Evolutionary conservation across 768 basidiomycete species (phyloP).

Genomic region (Erythrobasidium yunnanense): DNA sequence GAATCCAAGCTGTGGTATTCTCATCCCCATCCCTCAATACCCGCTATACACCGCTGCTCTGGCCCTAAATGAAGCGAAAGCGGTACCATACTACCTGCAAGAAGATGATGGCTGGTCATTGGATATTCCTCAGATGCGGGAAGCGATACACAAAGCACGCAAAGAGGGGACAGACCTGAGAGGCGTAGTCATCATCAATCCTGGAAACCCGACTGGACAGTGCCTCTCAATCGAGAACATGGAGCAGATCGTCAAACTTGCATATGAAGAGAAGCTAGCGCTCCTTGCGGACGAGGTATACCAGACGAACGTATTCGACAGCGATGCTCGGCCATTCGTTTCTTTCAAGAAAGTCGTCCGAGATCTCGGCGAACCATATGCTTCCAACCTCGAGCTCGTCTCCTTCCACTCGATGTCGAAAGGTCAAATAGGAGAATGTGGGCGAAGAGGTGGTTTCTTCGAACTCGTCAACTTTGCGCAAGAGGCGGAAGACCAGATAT

Average conservation of each 20-base stretch:
- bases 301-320: constrained; percentile 75
- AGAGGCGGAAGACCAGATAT: constrained; percentile 71
- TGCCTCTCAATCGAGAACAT: constrained; percentile 64
- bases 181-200: constrained; percentile 93
- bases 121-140: constrained; percentile 55
- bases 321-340: constrained; percentile 58
- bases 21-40: constrained; percentile 97
- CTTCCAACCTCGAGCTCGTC: constrained; percentile 57
- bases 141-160: constrained; percentile 56
- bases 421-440: constrained; percentile 91
- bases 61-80: constrained; percentile 65
- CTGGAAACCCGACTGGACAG: constrained; percentile 91
- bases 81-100: constrained; percentile 80
- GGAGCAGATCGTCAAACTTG: constrained; percentile 64
- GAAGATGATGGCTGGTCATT: constrained; percentile 76
- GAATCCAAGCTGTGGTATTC: constrained; percentile 57
- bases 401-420: constrained; percentile 98
- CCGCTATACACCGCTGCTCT: constrained; percentile 93
- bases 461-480: constrained; percentile 72
- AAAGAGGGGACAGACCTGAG: constrained; percentile 57
- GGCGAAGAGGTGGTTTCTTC: constrained; percentile 92
- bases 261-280: constrained; percentile 71
- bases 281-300: constrained; percentile 98
- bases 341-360: constrained; percentile 85
- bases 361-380: constrained; percentile 51